Evolutionary conservation across 139 green algal species (phyloP).

Genomic region (Desmodesmus armatus): DNA sequence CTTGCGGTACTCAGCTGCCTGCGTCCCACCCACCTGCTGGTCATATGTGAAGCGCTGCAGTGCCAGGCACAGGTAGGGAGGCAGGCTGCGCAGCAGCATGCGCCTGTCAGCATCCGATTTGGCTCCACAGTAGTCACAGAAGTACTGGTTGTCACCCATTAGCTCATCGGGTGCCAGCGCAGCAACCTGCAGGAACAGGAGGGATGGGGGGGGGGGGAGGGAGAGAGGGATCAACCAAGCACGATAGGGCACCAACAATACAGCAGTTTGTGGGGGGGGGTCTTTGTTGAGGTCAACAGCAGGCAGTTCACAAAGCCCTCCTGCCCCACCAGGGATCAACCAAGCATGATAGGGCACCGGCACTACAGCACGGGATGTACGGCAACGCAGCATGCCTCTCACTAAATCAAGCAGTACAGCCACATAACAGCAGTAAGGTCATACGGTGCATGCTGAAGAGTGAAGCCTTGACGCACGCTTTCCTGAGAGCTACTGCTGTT

Average conservation of each 20-base stretch:
- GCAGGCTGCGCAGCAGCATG: constrained; percentile 74
- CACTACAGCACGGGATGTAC: too few relatives aligned
- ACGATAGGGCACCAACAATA: too few relatives aligned
- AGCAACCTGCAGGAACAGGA: constrained; percentile 41
- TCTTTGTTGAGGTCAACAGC: too few relatives aligned
- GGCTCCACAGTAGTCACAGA: constrained; percentile 78
- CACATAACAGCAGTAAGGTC: neutral
- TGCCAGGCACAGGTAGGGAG: constrained; percentile 86
- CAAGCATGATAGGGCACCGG: too few relatives aligned
- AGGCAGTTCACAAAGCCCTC: too few relatives aligned
- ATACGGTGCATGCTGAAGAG: neutral
- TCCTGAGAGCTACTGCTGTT: too few relatives aligned
- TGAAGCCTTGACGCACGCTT: too few relatives aligned
- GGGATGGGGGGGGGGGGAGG: too few relatives aligned
- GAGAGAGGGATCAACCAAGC: too few relatives aligned
- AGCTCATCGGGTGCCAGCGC: constrained; percentile 79
- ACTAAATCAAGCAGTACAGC: neutral
- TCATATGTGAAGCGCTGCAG: constrained; percentile 96
- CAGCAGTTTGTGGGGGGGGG: too few relatives aligned
- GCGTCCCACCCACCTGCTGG: constrained; percentile 58
- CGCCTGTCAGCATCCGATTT: constrained; percentile 82
- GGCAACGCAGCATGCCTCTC: neutral
- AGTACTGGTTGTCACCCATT: constrained; percentile 87
- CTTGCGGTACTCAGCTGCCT: too few relatives aligned
- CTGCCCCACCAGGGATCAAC: too few relatives aligned